These are phyloP conservation scores for Fusarium sororula DNA, from an alignment of 2,329 filamentous ascomycete genomes.

Conservation along the genomic window DNA sequence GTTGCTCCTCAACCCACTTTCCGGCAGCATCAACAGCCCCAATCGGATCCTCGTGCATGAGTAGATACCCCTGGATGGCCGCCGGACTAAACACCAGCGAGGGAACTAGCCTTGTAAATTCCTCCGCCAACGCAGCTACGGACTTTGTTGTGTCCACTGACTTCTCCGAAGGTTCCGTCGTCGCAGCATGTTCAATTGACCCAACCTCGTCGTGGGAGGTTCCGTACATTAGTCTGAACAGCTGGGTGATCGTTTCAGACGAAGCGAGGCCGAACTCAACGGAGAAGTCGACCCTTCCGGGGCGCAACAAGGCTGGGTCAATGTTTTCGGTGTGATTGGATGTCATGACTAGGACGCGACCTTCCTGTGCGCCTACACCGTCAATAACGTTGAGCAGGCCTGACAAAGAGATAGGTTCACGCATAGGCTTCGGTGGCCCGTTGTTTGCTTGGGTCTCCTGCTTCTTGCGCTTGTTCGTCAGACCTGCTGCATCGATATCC, in stretches of 20 bases:
- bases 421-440: background rate
- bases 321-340: conserved; percentile 60
- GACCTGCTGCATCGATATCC: conserved; percentile 22
- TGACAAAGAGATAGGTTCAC: conserved; percentile 55
- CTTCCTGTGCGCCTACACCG: conserved; percentile 73
- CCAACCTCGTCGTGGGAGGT: background rate
- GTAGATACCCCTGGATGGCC: conserved; percentile 29
- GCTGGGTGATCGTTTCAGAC: background rate
- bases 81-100: conserved; percentile 25
- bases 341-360: conserved; percentile 75
- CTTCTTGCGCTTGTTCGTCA: conserved; percentile 9
- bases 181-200: background rate
- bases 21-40: conserved; percentile 4
- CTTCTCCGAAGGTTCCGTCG: background rate
- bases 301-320: conserved; percentile 12
- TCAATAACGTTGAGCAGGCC: conserved; percentile 75
- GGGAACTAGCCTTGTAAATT: conserved; percentile 18
- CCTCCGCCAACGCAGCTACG: background rate
- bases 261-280: conserved; percentile 20
- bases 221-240: conserved; percentile 22
- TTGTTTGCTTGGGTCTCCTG: background rate
- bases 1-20: conserved; percentile 14
- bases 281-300: conserved; percentile 14
- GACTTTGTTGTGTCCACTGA: background rate
- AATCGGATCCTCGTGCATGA: conserved; percentile 15